phyloP scores from a whole-genome alignment of 2,329 filamentous ascomycete genomes.

The Zymoseptoria brevis region DNA sequence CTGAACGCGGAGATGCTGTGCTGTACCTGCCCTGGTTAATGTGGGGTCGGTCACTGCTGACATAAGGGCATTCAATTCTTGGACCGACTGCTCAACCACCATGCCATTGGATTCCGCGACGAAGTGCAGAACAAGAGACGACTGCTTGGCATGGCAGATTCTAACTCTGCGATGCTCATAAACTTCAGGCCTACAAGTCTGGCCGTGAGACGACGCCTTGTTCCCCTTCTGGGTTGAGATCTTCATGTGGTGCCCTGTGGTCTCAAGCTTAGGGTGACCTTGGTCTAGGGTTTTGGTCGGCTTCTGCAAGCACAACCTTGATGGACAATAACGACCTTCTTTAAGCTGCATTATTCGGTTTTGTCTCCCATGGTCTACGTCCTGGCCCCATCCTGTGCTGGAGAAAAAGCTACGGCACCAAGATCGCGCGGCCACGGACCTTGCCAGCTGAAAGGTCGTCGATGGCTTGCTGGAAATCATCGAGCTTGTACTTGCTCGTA shows the following conservation, averaged over 20 bases:
- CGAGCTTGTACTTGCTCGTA: constrained; percentile 21
- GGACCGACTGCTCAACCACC: too few species aligned
- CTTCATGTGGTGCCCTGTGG: too few species aligned
- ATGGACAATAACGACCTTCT: neutral
- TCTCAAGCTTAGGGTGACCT: too few species aligned
- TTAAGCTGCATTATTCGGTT: neutral
- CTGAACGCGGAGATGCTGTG: neutral
- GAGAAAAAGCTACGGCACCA: constrained; percentile 11
- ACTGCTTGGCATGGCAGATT: too few species aligned
- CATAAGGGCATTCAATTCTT: neutral
- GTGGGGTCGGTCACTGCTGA: neutral
- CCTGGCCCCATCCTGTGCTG: neutral
- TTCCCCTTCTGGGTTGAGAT: too few species aligned
- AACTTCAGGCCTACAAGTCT: too few species aligned
- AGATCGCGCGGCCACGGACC: constrained; percentile 18
- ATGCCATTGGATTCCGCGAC: too few species aligned
- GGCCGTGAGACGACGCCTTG: too few species aligned
- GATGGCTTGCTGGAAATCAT: constrained; percentile 21
- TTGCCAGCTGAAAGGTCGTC: constrained; percentile 19
- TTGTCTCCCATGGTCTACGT: neutral
- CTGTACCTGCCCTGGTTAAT: neutral
- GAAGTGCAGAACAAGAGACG: too few species aligned
- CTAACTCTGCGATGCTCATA: too few species aligned
- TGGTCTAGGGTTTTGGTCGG: too few species aligned
- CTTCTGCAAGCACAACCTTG: neutral